These are phyloP conservation scores for Sclerotinia borealis DNA, from an alignment of 2,329 filamentous ascomycete genomes.

Conservation along the genomic window DNA sequence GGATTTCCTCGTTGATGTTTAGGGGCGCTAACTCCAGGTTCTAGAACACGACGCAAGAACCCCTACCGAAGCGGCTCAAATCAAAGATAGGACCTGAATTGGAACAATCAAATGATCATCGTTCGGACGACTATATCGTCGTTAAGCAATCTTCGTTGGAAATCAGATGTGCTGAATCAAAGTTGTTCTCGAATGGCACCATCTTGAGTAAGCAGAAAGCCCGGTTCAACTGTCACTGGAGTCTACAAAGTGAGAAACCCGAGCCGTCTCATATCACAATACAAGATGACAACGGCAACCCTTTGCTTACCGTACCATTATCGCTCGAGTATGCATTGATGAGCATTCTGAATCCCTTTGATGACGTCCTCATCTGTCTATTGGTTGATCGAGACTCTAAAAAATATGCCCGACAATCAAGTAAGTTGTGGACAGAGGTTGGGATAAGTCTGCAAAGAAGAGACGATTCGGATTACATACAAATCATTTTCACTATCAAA, in stretches of 20 bases:
- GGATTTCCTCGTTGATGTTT: background rate
- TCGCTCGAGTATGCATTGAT: background rate
- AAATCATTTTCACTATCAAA: constrained; percentile 26
- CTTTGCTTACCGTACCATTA: constrained; percentile 19
- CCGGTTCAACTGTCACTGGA: constrained; percentile 18
- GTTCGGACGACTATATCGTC: constrained; percentile 21
- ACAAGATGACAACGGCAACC: constrained; percentile 16
- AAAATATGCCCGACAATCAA: constrained; percentile 21
- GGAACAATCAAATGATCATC: constrained; percentile 3
- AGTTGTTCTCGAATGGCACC: background rate
- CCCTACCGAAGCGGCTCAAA: constrained; percentile 26
- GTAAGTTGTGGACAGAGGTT: constrained; percentile 29
- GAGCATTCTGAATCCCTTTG: background rate
- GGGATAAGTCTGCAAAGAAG: constrained; percentile 20
- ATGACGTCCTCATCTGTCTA: constrained; percentile 26
- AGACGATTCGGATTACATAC: constrained; percentile 21
- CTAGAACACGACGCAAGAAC: constrained; percentile 13
- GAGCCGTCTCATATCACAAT: constrained; percentile 22
- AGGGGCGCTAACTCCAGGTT: background rate
- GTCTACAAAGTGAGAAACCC: background rate
- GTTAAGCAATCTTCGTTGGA: constrained; percentile 25
- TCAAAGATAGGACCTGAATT: background rate
- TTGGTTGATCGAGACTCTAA: constrained; percentile 20
- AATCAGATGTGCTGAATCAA: constrained; percentile 20
- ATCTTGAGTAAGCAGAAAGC: constrained; percentile 20